These are phyloP conservation scores for Diaporthe sp. DNA, from an alignment of 2,329 filamentous ascomycete genomes.

Conservation along the genomic window DNA sequence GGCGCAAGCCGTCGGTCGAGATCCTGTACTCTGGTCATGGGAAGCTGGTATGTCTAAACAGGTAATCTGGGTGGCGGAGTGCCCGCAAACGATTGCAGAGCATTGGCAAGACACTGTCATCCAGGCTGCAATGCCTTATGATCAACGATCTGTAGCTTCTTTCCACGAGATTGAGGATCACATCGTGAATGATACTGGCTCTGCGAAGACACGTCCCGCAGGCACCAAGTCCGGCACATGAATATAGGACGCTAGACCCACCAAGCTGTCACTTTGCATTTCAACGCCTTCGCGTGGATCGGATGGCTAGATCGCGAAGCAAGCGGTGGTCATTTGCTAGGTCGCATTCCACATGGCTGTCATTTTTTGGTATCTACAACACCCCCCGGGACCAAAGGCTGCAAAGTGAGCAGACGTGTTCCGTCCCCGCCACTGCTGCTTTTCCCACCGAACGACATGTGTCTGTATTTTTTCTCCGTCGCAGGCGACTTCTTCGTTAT, in stretches of 20 bases:
- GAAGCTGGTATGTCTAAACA: background rate
- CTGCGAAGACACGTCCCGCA: background rate
- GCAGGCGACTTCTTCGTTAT: slow-evolving; percentile 23
- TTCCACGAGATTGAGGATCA: background rate
- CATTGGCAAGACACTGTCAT: background rate
- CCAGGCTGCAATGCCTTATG: too few species aligned
- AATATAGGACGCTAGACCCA: background rate
- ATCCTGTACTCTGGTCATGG: too few species aligned
- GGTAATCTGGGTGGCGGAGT: too few species aligned
- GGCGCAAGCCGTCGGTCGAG: background rate
- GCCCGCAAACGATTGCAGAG: background rate
- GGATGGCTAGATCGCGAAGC: background rate
- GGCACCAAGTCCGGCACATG: background rate
- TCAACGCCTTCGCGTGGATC: background rate
- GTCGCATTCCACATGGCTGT: slow-evolving; percentile 22
- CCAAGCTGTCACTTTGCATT: background rate
- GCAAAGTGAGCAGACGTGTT: background rate
- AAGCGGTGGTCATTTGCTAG: background rate
- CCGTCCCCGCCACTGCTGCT: background rate
- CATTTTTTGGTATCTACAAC: slow-evolving; percentile 27
- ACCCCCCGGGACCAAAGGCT: background rate
- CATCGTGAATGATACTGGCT: background rate
- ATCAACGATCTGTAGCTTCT: background rate
- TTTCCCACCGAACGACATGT: background rate
- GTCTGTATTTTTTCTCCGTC: background rate